Base-by-base conservation (phyloP, 129 eudicot species). In the Lonicera japonica region DNA sequence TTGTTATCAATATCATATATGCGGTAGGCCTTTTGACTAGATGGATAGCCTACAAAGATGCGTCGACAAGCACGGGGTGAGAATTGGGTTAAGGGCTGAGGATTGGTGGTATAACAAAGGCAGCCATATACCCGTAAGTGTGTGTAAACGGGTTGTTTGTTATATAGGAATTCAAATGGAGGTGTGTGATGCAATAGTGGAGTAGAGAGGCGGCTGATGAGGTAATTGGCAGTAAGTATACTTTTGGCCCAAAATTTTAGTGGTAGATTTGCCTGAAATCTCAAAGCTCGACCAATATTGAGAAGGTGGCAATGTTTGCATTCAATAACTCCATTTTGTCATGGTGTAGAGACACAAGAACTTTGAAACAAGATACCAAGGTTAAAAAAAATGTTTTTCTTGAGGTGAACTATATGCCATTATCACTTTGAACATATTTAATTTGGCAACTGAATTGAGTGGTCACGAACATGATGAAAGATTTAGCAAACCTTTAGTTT, bases 261-360 rank as follows among this genome's bases (percentile, higher is more conserved):
- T 8, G 60, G 60, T 8, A 55, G 12, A 10, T 55, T 10, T 4
- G 60, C 60, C 7, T 55, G 29, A 55, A 55, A 55, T 55, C 60
- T 21, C 5, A 55, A 21, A 11, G 60, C 60, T 21, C 60, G 15
- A 55, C 25, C 34, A 21, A 22, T 10, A 8, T 55, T 12, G 3
- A 55, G 29, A 22, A 55, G 34, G 23, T 55, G 60, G 0, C 38
- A 17, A 55, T 55, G 60, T 21, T 22, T 55, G 3, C 60, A 13
- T 52, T 52, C 56, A 11, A 52, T 22, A 18, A 52, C 56, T 16
- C 56, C 56, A 52, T 52, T 52, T 18, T 55, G 60, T 55, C 22
- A 36, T 11, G 60, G 60, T 18, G 36, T 18, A 11, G 23, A 21
- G 0, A 15, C 17, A 22, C 39, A 55, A 8, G 36, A 21, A 13